Evolutionary conservation across 2,329 filamentous ascomycete species (phyloP).

Genomic region (Aspergillus sp.): DNA sequence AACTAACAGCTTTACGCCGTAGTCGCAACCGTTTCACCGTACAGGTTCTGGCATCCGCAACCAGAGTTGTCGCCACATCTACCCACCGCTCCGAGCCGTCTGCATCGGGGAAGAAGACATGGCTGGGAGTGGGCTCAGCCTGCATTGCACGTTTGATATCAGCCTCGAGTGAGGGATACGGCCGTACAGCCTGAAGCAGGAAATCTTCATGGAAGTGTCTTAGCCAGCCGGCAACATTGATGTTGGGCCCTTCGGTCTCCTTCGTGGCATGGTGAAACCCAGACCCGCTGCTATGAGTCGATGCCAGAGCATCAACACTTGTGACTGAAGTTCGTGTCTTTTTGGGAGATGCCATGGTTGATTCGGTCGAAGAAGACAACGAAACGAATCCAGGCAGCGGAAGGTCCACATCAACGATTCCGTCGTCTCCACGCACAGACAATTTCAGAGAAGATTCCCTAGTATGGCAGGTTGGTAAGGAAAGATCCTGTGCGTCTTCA

Average conservation of each 20-base stretch:
- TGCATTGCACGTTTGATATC: conserved; percentile 59
- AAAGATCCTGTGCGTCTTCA: conserved; percentile 28
- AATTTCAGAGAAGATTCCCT: conserved; percentile 51
- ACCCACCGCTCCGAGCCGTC: conserved; percentile 50
- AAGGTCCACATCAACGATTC: conserved; percentile 61
- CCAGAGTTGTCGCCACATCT: conserved; percentile 56
- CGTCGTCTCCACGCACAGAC: conserved; percentile 57
- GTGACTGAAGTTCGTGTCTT: conserved; percentile 49
- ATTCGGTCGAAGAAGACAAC: conserved; percentile 47
- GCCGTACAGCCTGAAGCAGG: conserved; percentile 57
- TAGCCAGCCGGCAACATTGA: conserved; percentile 59
- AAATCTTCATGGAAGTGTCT: conserved; percentile 60
- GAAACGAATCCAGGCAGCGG: conserved; percentile 53
- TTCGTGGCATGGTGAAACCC: conserved; percentile 30
- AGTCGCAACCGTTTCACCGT: conserved; percentile 57
- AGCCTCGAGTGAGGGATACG: conserved; percentile 51
- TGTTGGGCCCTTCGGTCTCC: conserved; percentile 47
- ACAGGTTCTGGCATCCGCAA: conserved; percentile 56
- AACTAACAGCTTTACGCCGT: conserved; percentile 43
- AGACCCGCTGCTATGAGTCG: conserved; percentile 42
- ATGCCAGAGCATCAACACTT: conserved; percentile 51
- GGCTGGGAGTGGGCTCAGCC: conserved; percentile 48
- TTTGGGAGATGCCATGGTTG: conserved; percentile 42
- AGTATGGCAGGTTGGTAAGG: conserved; percentile 27
- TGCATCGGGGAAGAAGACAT: conserved; percentile 33